These are phyloP conservation scores for Ustilago xerochloae DNA, from an alignment of 1,284 basidiomycete genomes.

Conservation along the genomic window DNA sequence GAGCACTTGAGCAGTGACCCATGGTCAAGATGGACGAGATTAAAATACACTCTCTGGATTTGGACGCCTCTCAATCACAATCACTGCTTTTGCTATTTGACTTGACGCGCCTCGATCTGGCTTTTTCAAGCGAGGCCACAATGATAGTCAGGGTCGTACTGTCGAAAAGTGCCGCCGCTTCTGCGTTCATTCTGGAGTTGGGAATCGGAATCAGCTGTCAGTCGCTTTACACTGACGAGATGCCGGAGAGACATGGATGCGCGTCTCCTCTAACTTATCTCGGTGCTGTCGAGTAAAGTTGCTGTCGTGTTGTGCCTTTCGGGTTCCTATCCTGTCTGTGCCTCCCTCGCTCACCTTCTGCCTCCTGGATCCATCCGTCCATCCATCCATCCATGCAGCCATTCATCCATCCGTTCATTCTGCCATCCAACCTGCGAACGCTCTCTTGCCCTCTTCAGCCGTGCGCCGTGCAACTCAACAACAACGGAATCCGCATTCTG, in stretches of 20 bases:
- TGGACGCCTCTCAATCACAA: no score
- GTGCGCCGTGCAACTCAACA: neutral
- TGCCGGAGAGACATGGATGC: neutral
- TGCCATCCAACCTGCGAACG: no score
- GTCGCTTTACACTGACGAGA: constrained; percentile 4
- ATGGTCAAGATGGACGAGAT: no score
- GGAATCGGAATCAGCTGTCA: constrained; percentile 21
- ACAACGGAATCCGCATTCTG: neutral
- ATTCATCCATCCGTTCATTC: neutral
- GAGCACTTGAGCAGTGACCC: neutral
- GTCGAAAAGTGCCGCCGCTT: constrained; percentile 22
- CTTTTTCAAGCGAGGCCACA: neutral
- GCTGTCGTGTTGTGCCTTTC: neutral
- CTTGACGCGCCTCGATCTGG: neutral
- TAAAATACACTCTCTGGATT: no score
- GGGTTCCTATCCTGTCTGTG: neutral
- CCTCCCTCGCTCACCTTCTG: no score
- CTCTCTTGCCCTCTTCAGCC: neutral
- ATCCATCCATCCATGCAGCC: neutral
- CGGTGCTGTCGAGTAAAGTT: neutral
- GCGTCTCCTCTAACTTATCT: neutral
- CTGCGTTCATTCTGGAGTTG: no score
- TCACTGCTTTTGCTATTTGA: neutral
- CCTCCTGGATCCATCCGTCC: neutral
- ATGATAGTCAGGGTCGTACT: constrained; percentile 4